A percentile compares a stretch with the other conserved stretches of the same genome.
These are phyloP conservation scores for Plenodomus lindquistii DNA, from an alignment of 2,329 filamentous ascomycete species.

Conservation along the genomic window DNA sequence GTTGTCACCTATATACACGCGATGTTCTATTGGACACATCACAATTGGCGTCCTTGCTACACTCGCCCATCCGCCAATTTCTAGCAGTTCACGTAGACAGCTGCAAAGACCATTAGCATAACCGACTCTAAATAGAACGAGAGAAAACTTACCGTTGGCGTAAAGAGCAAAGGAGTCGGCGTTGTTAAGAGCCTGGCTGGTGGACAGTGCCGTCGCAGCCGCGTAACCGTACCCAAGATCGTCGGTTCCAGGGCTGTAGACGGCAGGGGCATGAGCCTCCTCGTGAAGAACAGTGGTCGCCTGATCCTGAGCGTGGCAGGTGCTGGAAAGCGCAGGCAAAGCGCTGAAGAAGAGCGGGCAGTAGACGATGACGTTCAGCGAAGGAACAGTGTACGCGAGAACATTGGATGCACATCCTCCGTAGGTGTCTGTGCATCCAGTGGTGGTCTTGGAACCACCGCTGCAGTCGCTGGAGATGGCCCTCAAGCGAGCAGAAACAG, in stretches of 20 bases:
- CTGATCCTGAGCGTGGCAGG: constrained; percentile 68
- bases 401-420: constrained; percentile 53
- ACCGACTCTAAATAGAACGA: neutral
- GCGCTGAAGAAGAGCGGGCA: constrained; percentile 63
- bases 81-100: constrained; percentile 9
- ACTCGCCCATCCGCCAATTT: neutral
- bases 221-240: constrained; percentile 63
- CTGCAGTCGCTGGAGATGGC: constrained; percentile 60
- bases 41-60: neutral
- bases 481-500: constrained; percentile 30
- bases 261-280: constrained; percentile 63
- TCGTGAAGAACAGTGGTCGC: constrained; percentile 69
- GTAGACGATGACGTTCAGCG: constrained; percentile 61
- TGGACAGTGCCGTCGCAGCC: constrained; percentile 51
- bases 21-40: neutral
- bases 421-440: constrained; percentile 64
- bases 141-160: constrained; percentile 53
- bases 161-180: constrained; percentile 66
- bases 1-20: neutral
- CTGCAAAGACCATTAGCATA: constrained; percentile 3
- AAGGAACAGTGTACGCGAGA: constrained; percentile 65
- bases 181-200: constrained; percentile 60
- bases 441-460: constrained; percentile 55
- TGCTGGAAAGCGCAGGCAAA: constrained; percentile 54
- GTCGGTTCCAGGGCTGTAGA: constrained; percentile 58